Conservation (phyloP, 2,329 filamentous ascomycete species). For the Eutypella sp. region DNA sequence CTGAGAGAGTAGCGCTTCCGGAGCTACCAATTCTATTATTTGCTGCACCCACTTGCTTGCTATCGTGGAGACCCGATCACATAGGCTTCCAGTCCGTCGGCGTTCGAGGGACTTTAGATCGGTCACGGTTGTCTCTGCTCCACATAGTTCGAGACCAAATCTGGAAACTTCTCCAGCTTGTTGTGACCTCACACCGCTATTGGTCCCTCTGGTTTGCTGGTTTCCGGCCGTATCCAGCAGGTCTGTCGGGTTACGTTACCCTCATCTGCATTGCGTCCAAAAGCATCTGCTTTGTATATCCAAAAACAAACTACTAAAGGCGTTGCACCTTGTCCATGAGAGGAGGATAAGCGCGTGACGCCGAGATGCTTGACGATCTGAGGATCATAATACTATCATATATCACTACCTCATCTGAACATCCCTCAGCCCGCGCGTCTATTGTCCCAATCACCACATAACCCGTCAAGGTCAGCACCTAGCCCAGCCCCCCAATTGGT, state of each 20-base stretch:
- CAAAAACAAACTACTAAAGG: constrained; percentile 8
- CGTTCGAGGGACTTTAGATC: constrained; percentile 7
- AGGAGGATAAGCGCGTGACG: constrained; percentile 20
- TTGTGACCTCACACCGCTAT: constrained; percentile 25
- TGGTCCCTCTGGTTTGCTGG: constrained; percentile 11
- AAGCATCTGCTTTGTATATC: constrained; percentile 25
- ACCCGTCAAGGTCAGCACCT: constrained; percentile 17
- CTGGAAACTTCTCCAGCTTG: constrained; percentile 15
- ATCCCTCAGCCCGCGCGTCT: constrained; percentile 13
- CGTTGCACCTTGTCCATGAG: constrained; percentile 15
- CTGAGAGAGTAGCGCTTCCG: no score
- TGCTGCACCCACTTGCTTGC: background rate
- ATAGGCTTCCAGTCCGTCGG: constrained; percentile 1
- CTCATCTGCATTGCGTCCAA: no score
- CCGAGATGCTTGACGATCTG: constrained; percentile 29
- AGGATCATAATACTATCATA: constrained; percentile 15
- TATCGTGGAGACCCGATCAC: background rate
- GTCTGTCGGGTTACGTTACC: no score
- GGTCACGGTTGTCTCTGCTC: constrained; percentile 12
- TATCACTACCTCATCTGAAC: constrained; percentile 18
- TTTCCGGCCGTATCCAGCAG: constrained; percentile 13
- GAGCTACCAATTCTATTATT: background rate
- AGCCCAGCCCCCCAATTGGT: constrained; percentile 22
- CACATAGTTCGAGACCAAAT: constrained; percentile 20
- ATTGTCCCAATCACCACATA: constrained; percentile 15